A percentile compares a stretch with the other conserved stretches of the same genome.
phyloP scores from a whole-genome alignment of 306 rosid genomes.

The Acacia acuminata region DNA sequence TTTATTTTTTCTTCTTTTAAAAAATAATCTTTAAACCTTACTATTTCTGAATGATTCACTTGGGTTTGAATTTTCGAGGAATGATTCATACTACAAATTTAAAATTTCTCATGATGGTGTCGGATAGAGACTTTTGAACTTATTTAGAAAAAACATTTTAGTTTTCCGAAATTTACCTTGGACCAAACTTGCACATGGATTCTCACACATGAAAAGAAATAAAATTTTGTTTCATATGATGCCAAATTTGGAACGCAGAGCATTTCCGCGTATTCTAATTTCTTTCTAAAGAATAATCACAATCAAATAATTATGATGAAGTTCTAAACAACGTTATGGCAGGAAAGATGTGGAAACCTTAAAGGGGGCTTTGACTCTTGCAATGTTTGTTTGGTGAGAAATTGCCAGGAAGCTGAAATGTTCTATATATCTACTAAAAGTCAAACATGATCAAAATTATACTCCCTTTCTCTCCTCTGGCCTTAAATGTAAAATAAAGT shows the following conservation, averaged over 20 bases:
- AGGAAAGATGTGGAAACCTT: slow-evolving; percentile 3
- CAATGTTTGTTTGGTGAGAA: slow-evolving; percentile 7
- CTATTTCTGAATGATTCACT: not conserved
- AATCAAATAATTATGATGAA: not conserved
- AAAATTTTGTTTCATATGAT: not conserved
- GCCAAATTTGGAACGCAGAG: slow-evolving; percentile 12
- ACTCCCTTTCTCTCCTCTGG: too few relatives aligned
- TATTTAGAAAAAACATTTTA: not conserved
- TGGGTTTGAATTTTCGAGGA: not conserved
- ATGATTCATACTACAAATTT: not conserved
- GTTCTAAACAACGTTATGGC: not conserved
- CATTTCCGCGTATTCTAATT: not conserved
- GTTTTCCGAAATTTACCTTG: not conserved
- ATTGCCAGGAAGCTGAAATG: not conserved
- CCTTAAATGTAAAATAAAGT: too few relatives aligned
- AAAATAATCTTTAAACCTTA: not conserved
- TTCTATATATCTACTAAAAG: slow-evolving; percentile 14
- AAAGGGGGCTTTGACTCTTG: not conserved
- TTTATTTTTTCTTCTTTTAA: not conserved
- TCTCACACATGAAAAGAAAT: not conserved
- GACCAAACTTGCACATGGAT: not conserved
- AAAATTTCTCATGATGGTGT: not conserved
- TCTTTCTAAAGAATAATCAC: not conserved
- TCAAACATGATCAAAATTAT: slow-evolving; percentile 5
- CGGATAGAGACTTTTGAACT: not conserved